phyloP scores from a whole-genome alignment of 805 yeast species.

The Wickerhamomyces hampshirensis region DNA sequence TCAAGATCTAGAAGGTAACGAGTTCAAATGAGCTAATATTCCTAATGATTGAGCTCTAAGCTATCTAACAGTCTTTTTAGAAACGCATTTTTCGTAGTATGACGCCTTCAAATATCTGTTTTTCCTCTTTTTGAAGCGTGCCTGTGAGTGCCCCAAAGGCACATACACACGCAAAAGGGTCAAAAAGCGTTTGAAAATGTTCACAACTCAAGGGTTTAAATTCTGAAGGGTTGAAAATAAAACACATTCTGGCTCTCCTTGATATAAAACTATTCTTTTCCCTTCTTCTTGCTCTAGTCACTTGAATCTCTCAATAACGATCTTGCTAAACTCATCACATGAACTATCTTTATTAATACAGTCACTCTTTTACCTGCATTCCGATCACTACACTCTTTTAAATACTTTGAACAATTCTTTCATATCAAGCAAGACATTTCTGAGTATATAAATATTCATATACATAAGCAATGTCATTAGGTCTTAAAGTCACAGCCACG shows the following conservation, averaged over 20 bases:
- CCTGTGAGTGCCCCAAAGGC: not conserved
- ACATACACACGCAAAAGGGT: not conserved
- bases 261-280: not conserved
- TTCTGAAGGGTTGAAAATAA: not conserved
- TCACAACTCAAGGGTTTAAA: not conserved
- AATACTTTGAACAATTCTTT: no score
- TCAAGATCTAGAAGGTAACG: no score
- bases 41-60: not conserved
- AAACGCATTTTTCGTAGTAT: not conserved
- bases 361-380: no score
- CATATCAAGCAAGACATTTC: no score
- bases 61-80: not conserved
- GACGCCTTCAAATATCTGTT: not conserved
- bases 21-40: no score
- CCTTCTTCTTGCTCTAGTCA: constrained; percentile 1
- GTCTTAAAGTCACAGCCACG: constrained; percentile 34
- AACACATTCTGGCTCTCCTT: not conserved
- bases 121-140: not conserved
- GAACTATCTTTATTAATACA: no score
- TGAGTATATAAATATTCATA: constrained; percentile 1
- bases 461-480: constrained; percentile 18
- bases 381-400: no score
- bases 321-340: no score
- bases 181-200: not conserved
- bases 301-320: no score